Conservation (phyloP, 768 basidiomycete species). For the Phanerochaete sordida region DNA sequence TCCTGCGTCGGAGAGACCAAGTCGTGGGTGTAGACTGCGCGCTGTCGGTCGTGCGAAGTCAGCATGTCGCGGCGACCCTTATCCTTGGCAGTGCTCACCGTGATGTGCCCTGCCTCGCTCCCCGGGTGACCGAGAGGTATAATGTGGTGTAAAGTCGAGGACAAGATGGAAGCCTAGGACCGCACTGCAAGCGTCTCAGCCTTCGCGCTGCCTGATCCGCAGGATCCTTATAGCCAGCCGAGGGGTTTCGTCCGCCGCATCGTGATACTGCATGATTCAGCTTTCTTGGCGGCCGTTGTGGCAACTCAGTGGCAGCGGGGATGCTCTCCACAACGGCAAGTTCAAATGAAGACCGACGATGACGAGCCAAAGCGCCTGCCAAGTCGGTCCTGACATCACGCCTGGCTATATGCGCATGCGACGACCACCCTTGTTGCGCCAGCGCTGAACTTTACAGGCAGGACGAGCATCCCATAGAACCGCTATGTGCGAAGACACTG, state of each 20-base stretch:
- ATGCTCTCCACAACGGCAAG: not conserved
- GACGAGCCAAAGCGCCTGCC: not conserved
- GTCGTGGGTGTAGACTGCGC: not conserved
- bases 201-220: not conserved
- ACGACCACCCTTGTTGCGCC: too few relatives aligned
- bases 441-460: too few relatives aligned
- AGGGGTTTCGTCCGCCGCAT: not conserved
- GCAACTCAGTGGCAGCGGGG: not conserved
- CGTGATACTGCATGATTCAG: not conserved
- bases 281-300: not conserved
- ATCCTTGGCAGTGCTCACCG: not conserved
- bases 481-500: too few relatives aligned
- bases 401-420: too few relatives aligned
- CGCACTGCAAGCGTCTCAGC: not conserved
- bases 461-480: too few relatives aligned
- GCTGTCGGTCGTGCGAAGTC: not conserved
- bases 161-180: not conserved
- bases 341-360: not conserved
- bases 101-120: not conserved
- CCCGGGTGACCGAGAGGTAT: not conserved
- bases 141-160: not conserved
- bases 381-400: not conserved
- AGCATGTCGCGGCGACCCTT: not conserved
- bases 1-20: not conserved
- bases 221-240: not conserved